Percentiles rank a stretch among this genome's conserved stretches.
Evolutionary conservation across 176 grass and related monocot genomes (phyloP).

Genomic region (Oryza australiensis): DNA sequence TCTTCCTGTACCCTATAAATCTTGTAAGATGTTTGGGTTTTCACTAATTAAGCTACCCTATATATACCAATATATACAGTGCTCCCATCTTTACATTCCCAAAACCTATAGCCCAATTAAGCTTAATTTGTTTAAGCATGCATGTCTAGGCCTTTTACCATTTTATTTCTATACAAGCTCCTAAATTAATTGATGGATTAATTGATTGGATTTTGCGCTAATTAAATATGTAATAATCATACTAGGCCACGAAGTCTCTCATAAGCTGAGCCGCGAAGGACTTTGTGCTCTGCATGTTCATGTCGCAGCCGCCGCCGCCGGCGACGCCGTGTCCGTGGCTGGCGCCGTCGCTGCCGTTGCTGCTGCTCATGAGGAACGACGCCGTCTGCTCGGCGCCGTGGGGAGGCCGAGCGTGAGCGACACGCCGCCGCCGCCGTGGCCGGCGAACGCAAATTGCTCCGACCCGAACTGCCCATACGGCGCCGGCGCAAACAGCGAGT

Average conservation of each 20-base stretch:
- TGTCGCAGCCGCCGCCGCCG: conserved; percentile 58
- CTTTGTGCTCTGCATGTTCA: conserved; percentile 79
- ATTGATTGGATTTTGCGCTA: conserved; percentile 14
- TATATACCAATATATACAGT: conserved; percentile 50
- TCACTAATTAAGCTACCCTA: conserved; percentile 43
- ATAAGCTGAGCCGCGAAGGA: conserved; percentile 88
- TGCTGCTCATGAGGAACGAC: conserved; percentile 57
- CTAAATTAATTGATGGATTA: conserved; percentile 43
- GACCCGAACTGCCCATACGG: conserved; percentile 62
- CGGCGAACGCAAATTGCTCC: conserved; percentile 71
- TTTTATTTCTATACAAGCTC: conserved; percentile 70
- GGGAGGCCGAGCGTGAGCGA: conserved; percentile 90
- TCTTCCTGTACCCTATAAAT: conserved; percentile 41
- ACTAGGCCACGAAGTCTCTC: conserved; percentile 71
- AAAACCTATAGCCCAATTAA: conserved; percentile 39
- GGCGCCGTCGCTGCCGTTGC: conserved; percentile 41
- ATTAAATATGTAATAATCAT: neutral
- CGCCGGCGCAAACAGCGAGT: conserved; percentile 49
- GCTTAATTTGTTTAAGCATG: conserved; percentile 33
- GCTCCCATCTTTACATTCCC: conserved; percentile 60
- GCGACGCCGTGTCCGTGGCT: neutral
- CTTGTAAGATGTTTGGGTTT: conserved; percentile 57
- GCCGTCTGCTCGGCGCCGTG: conserved; percentile 73
- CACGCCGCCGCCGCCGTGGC: conserved; percentile 69
- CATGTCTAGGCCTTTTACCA: conserved; percentile 29